Evolutionary conservation across 768 basidiomycete species (phyloP), one percentile per base, ranked within the genome.

Genomic region (Mycena filopes): DNA sequence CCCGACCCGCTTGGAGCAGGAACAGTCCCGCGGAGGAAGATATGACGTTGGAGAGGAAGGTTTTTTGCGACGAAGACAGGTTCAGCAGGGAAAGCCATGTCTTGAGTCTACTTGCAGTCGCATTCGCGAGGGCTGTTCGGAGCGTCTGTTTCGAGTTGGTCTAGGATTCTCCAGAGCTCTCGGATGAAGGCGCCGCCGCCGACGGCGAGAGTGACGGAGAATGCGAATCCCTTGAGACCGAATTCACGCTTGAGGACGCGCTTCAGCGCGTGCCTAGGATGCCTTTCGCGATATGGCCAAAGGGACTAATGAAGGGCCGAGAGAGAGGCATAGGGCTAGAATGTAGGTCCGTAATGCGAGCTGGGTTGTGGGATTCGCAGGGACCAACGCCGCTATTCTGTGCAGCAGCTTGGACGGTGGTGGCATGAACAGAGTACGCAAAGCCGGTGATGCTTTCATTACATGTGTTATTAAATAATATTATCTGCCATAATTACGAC

Each of bases 321-420:
- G 81, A 1, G 87, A 86, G 23, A 93, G 82, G 2, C 86, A 88
- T 11, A 91, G 79, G 0, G 86, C 82, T 12, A 94, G 84, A 5
- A 80, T 81, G 75, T 92, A 94, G 0, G 93, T 90, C 67, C 92
- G 84, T 31, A 90, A 73, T 1, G 88, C 83, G 43, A 91, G 79
- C 57, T 87, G 87, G 16, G 81, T 69, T 3, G 77, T 70, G 4
- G 80, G 75, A 59, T 82, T 80, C 72, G 29, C 79, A 70, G 53
- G 79, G 71, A 56, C 70, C 38, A 41, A 75, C 72, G 64, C 72
- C 48, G 36, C 41, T 63, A 66, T 69, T 69, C 43, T 72, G 16
- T 41, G 50, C 3, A 64, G 36, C 73, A 51, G 55, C 11, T 38
- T 50, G 12, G 46, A n/a, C 26, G 45, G 56, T 38, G 43, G 56